Base-by-base conservation (phyloP, 768 basidiomycete species). In the Leccinum subgranulosum region DNA sequence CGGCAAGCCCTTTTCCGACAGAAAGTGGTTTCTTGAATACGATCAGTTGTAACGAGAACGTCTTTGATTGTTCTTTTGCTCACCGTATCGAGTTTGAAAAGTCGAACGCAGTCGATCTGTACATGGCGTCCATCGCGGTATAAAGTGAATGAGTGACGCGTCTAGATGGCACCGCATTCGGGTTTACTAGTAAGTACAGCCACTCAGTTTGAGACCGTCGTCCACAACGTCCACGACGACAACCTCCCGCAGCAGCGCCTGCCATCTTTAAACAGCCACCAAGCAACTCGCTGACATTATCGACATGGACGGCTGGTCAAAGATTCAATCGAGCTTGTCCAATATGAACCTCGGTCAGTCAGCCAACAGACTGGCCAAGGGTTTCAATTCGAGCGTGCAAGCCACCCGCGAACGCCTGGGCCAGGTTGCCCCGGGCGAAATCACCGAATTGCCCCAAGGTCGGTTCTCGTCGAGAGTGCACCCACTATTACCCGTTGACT, bases 391-490 rank as follows among this genome's bases (percentile, higher is more conserved):
- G 23, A 86, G 86, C 64, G 85, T 94, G 3, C 92, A 94, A 74
- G 91, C 92, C 3, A 92, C 92, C 23, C 83, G 75, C 68, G 96
- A 98, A 74, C 81, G 89, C 50, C 79, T 98, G 4, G 96, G 96
- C 21, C 90, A 94, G n/a, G 84, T 96, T 56, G 82, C 92, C 4
- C 81, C 88, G 6, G 93, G 93, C 61, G 97, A 97, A 64, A 94
- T 98, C 69, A 98, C 96, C 8, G 97, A 98, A 75, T 81, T 93
- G 51, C 90, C 91, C 25, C 87, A 92, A 75, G 93, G 91, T 88
- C 27, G n/a, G 74, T 69, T 69, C 8, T 46, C n/a, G 43, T 25
- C 21, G 12, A 31, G n/a, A 49, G 8, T 1, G 12, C 29, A 3
- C 50, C 0, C 33, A 14, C 12, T 4, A 9, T 41, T 10, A 0